Base-by-base conservation (phyloP, 176 grass and related monocot species). In the Lolium perenne region DNA sequence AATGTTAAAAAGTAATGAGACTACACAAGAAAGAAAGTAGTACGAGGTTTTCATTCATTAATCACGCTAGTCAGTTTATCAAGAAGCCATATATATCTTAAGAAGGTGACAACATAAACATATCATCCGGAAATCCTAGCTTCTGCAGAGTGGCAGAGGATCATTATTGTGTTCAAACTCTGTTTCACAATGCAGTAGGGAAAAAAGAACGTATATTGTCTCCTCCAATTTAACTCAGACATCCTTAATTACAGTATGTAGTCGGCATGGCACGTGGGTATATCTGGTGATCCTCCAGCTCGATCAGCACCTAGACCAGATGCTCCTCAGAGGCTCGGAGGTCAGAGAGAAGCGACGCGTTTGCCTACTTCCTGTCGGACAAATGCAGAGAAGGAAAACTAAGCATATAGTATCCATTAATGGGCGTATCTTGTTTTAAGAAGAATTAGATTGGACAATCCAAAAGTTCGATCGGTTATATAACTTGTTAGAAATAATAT, bases 331-430 rank as follows among this genome's bases (percentile, higher is more conserved):
- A n/a, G n/a, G n/a, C n/a, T n/a, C n/a, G n/a, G n/a, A n/a, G n/a
- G n/a, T n/a, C n/a, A n/a, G 40, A 29, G 60, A 48, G 41, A 59
- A 67, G 46, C 25, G 74, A 74, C 51, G 76, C 13, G 21, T 87
- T 80, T 10, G 60, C 81, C 51, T 38, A 58, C 15, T 91, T 91
- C 89, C 89, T 91, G 89, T 63, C 51, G 63, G 14, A 78, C 4
- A 43, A 20, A 77, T 11, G 16, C 68, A 91, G 66, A 87, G 48
- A 87, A 29, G 26, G n/a, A n/a, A n/a, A n/a, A n/a, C n/a, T n/a
- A n/a, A n/a, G n/a, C n/a, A n/a, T n/a, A n/a, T n/a, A n/a, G n/a
- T n/a, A n/a, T n/a, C n/a, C n/a, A n/a, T n/a, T n/a, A n/a, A n/a
- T n/a, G n/a, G n/a, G n/a, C n/a, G n/a, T n/a, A n/a, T n/a, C n/a